Conservation (phyloP, 352 stramenopile species). For the Phytophthora chlamydospora region DNA sequence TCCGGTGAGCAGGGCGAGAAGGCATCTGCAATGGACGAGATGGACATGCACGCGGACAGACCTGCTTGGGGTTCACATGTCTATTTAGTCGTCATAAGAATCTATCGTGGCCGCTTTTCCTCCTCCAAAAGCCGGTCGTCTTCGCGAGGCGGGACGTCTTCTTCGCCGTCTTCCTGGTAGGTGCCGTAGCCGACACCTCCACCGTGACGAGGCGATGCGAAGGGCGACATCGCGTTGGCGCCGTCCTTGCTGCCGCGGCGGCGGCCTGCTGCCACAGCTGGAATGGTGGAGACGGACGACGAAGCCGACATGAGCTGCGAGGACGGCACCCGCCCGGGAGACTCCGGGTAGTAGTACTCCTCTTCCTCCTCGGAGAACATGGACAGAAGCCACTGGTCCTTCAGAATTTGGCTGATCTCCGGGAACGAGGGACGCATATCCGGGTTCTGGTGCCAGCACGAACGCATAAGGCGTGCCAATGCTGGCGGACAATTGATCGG, state of each 20-base stretch:
- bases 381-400: conserved; percentile 75
- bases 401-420: conserved; percentile 80
- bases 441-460: conserved; percentile 82
- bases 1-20: conserved; percentile 36
- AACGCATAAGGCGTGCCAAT: conserved; percentile 80
- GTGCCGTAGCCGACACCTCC: conserved; percentile 29
- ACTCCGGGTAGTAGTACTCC: conserved; percentile 56
- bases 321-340: conserved; percentile 17
- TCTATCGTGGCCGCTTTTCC: conserved; percentile 55
- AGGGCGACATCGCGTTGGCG: conserved; percentile 37
- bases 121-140: conserved; percentile 45
- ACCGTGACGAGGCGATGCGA: conserved; percentile 25
- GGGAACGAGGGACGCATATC: conserved; percentile 76
- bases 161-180: conserved; percentile 29
- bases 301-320: conserved; percentile 41
- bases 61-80: conserved; percentile 31
- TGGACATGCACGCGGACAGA: conserved; percentile 4
- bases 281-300: conserved; percentile 44
- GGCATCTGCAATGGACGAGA: conserved; percentile 1
- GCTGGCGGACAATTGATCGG: conserved; percentile 80
- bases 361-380: conserved; percentile 55
- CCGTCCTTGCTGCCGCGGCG: conserved; percentile 48
- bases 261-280: conserved; percentile 23
- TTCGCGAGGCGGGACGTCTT: conserved; percentile 26
- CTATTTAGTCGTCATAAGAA: conserved; percentile 49